A percentile compares a stretch with the other conserved stretches of the same genome.
These are phyloP conservation scores for Pseudocercospora ulei DNA, from an alignment of 2,329 filamentous ascomycete species.

Conservation along the genomic window DNA sequence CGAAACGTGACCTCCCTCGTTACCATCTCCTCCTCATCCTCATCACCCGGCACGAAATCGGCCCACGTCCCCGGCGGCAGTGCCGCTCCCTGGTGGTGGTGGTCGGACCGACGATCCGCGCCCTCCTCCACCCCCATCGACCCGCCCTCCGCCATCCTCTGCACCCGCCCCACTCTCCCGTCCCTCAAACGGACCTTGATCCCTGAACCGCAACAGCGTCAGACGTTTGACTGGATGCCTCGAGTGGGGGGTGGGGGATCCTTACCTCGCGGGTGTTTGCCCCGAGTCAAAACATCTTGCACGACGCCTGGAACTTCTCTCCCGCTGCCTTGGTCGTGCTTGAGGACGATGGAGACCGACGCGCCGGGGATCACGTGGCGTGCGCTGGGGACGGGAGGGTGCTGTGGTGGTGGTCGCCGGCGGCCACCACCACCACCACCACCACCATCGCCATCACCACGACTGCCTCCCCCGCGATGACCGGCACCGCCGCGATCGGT, in stretches of 20 bases:
- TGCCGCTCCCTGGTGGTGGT: slow-evolving; percentile 5
- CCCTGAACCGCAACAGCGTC: slow-evolving; percentile 32
- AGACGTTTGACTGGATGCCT: slow-evolving; percentile 63
- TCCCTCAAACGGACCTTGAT: slow-evolving; percentile 65
- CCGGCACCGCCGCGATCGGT: slow-evolving; percentile 14
- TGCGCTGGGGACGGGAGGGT: slow-evolving; percentile 27
- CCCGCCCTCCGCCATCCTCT: slow-evolving; percentile 44
- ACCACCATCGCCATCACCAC: slow-evolving; percentile 11
- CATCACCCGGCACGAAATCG: slow-evolving; percentile 24
- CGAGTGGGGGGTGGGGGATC: too few relatives aligned
- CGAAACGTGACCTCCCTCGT: slow-evolving; percentile 20
- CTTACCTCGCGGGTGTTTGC: slow-evolving; percentile 58
- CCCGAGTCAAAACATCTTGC: slow-evolving; percentile 58
- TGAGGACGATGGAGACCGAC: slow-evolving; percentile 61
- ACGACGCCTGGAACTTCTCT: slow-evolving; percentile 59
- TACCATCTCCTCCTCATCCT: not conserved
- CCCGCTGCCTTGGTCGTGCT: slow-evolving; percentile 65
- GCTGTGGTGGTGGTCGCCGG: slow-evolving; percentile 5
- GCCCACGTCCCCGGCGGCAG: slow-evolving; percentile 28
- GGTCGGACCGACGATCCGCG: not conserved
- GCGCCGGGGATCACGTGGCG: slow-evolving; percentile 51
- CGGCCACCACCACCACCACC: not conserved
- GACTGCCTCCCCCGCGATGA: slow-evolving; percentile 6
- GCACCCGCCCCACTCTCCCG: slow-evolving; percentile 64
- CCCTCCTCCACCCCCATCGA: slow-evolving; percentile 5